These are phyloP conservation scores for Beverwykella pulmonaria DNA, from an alignment of 495 filamentous ascomycete genomes.

Conservation along the genomic window DNA sequence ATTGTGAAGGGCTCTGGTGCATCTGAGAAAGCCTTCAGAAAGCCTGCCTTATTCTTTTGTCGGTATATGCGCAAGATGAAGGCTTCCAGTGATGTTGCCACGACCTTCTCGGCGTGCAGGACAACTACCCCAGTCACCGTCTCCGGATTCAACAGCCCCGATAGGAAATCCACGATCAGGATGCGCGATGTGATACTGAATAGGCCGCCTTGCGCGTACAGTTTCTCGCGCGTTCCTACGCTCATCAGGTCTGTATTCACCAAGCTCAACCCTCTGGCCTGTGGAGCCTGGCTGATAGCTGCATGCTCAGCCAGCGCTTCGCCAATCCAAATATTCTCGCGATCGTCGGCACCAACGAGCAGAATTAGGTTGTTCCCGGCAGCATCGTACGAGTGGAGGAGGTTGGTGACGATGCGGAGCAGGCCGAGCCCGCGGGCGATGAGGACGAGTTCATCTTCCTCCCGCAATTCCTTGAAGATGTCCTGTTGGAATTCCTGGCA, in stretches of 20 bases:
- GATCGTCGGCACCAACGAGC: conserved; percentile 85
- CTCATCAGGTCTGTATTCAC: conserved; percentile 94
- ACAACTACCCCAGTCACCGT: conserved; percentile 87
- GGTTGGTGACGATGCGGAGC: conserved; percentile 84
- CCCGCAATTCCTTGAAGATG: conserved; percentile 84
- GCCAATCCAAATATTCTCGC: conserved; percentile 69
- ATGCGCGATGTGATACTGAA: conserved; percentile 97
- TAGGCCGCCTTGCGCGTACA: conserved; percentile 86
- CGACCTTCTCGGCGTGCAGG: conserved; percentile 82
- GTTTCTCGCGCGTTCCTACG: conserved; percentile 80
- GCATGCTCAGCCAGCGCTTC: conserved; percentile 88
- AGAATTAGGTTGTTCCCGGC: conserved; percentile 91
- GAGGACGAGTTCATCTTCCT: conserved; percentile 90
- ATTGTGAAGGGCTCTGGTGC: conserved; percentile 88
- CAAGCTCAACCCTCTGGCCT: conserved; percentile 80
- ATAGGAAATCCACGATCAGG: conserved; percentile 87
- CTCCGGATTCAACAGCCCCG: conserved; percentile 75
- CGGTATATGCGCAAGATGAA: conserved; percentile 94
- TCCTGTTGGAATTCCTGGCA: conserved; percentile 63
- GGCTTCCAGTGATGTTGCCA: conserved; percentile 88
- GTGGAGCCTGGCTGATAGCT: conserved; percentile 74
- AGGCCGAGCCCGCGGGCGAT: conserved; percentile 90
- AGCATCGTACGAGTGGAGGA: conserved; percentile 94
- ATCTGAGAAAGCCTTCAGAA: conserved; percentile 96
- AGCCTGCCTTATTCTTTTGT: conserved; percentile 88